Evolutionary conservation across 2,329 filamentous ascomycete genomes (phyloP), one percentile per base, ranked within the genome.

Genomic region (Cadophora gregata): DNA sequence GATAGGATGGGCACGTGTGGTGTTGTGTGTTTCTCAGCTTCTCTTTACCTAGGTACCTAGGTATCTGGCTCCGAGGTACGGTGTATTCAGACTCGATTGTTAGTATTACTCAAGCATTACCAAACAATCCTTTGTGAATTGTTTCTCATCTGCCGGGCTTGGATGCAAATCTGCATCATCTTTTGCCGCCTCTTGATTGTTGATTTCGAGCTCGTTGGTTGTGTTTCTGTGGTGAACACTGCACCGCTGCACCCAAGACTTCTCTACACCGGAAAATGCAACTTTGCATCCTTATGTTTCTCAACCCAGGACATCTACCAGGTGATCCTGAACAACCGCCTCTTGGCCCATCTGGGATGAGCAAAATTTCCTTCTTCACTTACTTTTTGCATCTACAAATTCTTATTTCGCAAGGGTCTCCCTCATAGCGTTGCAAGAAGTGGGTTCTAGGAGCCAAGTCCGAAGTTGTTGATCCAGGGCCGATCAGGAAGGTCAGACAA

Each of bases 141-240:
- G 51, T 27, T 16, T 19, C 14, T 21, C 27, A 47, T 47, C 42
- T 47, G 42, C 42, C 42, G n/a, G n/a, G 21, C 19, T 7, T 47
- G 38, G 38, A 42, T 47, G 42, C 42, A 47, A 21, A n/a, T 47
- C n/a, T 47, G 42, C 42, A 47, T 21, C 42, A 21, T n/a, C 9
- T 47, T 42, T 47, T 21, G 42, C 42, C n/a, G 42, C 42, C 42
- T 47, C n/a, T 47, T 47, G 42, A 47, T 47, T 47, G 42, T 47
- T 47, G 38, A 42, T 42, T 42, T 42, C 7, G 38, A 2, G 38
- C n/a, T 19, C 50, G 50, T 53, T 53, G 50, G 50, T 29, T 31
- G 50, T 53, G 50, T 53, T 53, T 53, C 50, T 19, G 50, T 53
- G 50, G 31, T 53, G 50, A 19, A 53, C 50, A 53, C 50, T 53